A percentile compares a stretch with the other conserved stretches of the same genome.
Evolutionary conservation across 179 eudicot genomes (phyloP).

Genomic region (Drosera spatulata): DNA sequence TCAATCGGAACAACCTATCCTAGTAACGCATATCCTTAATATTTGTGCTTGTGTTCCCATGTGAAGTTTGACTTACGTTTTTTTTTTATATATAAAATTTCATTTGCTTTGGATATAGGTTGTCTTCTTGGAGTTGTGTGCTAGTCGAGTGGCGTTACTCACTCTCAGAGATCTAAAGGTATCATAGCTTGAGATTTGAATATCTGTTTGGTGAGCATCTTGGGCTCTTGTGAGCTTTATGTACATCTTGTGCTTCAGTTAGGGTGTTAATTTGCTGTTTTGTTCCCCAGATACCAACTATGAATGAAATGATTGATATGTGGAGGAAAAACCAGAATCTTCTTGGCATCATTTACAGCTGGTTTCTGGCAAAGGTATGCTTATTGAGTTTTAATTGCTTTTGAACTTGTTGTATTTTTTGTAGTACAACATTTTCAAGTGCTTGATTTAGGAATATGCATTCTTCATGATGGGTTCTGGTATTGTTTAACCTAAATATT

Average conservation of each 20-base stretch:
- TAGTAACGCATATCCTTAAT: too few species aligned
- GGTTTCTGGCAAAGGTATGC: constrained; percentile 90
- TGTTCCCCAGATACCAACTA: constrained; percentile 54
- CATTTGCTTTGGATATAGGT: constrained; percentile 29
- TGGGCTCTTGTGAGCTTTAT: too few species aligned
- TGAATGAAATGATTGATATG: constrained; percentile 71
- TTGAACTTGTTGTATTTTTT: background rate
- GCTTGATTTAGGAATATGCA: too few species aligned
- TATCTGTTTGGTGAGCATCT: too few species aligned
- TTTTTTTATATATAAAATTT: too few species aligned
- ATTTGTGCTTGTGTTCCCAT: too few species aligned
- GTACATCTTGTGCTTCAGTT: background rate
- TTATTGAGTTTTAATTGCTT: background rate
- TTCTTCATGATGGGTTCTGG: background rate
- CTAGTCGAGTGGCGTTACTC: constrained; percentile 75
- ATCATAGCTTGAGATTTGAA: too few species aligned
- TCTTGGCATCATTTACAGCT: constrained; percentile 75
- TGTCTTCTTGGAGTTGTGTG: constrained; percentile 84
- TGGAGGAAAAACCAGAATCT: constrained; percentile 75
- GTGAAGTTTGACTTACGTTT: too few species aligned
- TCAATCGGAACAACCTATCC: too few species aligned
- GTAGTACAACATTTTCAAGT: background rate
- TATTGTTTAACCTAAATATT: background rate
- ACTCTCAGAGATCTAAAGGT: constrained; percentile 74
- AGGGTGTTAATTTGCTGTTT: background rate